Evolutionary conservation across 345 rosid species (phyloP).

Genomic region (Sisymbrium altissimum): DNA sequence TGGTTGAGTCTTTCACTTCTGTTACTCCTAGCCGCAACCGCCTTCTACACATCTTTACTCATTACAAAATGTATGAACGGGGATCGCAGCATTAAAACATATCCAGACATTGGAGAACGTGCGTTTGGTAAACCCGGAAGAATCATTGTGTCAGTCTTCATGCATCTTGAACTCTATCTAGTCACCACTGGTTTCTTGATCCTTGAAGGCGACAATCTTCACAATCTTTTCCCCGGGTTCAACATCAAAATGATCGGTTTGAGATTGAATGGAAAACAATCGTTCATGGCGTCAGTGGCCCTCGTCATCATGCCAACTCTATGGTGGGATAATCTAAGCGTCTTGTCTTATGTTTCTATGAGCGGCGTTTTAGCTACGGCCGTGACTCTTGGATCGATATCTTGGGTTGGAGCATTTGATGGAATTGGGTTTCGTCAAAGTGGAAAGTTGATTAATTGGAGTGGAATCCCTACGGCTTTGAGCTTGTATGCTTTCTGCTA

Average conservation of each 20-base stretch:
- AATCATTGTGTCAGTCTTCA: slow-evolving; percentile 39
- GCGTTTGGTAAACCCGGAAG: slow-evolving; percentile 46
- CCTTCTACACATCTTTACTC: slow-evolving; percentile 40
- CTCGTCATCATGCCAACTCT: slow-evolving; percentile 41
- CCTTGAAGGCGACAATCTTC: slow-evolving; percentile 49
- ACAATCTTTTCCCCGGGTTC: slow-evolving; percentile 38
- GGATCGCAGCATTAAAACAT: slow-evolving; percentile 33
- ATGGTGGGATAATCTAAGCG: slow-evolving; percentile 37
- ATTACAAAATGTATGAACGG: slow-evolving; percentile 39
- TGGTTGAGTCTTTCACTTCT: slow-evolving; percentile 45
- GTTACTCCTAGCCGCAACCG: slow-evolving; percentile 34
- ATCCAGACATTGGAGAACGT: slow-evolving; percentile 38
- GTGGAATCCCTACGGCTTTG: slow-evolving; percentile 43
- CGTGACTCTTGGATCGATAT: slow-evolving; percentile 38
- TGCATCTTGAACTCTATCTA: slow-evolving; percentile 42
- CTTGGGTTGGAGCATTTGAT: slow-evolving; percentile 34
- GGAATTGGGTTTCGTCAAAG: slow-evolving; percentile 38
- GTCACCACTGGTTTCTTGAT: slow-evolving; percentile 47
- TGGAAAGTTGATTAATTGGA: slow-evolving; percentile 32
- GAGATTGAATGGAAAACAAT: slow-evolving; percentile 29
- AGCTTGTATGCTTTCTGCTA: slow-evolving; percentile 47
- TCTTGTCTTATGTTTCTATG: slow-evolving; percentile 48
- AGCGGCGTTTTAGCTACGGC: slow-evolving; percentile 44
- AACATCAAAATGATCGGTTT: slow-evolving; percentile 29
- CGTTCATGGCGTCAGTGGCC: slow-evolving; percentile 34